phyloP scores from a whole-genome alignment of 1,284 basidiomycete species.

The Puccinia polysora region DNA sequence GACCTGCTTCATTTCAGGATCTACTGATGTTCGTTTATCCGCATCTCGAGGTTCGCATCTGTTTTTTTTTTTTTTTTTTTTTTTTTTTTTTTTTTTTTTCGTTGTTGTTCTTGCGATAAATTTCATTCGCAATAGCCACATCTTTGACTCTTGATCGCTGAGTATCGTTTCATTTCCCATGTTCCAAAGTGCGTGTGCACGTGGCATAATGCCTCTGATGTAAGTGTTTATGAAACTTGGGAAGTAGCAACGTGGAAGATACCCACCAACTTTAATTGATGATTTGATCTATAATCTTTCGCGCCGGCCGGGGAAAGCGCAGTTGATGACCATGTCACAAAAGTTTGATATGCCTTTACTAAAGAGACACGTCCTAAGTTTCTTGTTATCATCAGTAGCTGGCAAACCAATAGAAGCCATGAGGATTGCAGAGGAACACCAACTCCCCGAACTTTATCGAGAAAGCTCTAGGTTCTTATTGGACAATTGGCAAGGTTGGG shows the following conservation, averaged over 20 bases:
- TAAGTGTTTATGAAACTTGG: slow-evolving; percentile 8
- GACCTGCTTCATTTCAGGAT: slow-evolving; percentile 72
- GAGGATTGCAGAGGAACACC: slow-evolving; percentile 62
- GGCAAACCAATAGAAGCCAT: slow-evolving; percentile 84
- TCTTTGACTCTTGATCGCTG: not conserved
- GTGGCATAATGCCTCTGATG: slow-evolving; percentile 42
- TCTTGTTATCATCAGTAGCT: slow-evolving; percentile 82
- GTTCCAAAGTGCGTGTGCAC: slow-evolving; percentile 37
- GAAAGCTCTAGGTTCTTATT: slow-evolving; percentile 83
- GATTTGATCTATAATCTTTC: not conserved
- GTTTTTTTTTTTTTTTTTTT: not conserved
- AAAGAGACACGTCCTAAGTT: slow-evolving; percentile 72
- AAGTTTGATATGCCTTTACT: slow-evolving; percentile 77
- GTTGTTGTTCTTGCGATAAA: not conserved
- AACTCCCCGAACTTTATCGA: slow-evolving; percentile 65
- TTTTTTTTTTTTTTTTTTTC: not conserved
- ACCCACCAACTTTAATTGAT: slow-evolving; percentile 58
- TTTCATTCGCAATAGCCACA: slow-evolving; percentile 36
- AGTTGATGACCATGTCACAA: slow-evolving; percentile 69
- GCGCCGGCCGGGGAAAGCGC: too few species aligned
- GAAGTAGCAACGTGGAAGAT: too few species aligned
- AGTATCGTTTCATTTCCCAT: not conserved
- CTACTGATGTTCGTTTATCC: slow-evolving; percentile 80
- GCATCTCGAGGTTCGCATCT: slow-evolving; percentile 51
- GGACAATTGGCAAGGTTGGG: slow-evolving; percentile 62